Conservation (phyloP, 208 protist species). For the Leishmania aethiopica region DNA sequence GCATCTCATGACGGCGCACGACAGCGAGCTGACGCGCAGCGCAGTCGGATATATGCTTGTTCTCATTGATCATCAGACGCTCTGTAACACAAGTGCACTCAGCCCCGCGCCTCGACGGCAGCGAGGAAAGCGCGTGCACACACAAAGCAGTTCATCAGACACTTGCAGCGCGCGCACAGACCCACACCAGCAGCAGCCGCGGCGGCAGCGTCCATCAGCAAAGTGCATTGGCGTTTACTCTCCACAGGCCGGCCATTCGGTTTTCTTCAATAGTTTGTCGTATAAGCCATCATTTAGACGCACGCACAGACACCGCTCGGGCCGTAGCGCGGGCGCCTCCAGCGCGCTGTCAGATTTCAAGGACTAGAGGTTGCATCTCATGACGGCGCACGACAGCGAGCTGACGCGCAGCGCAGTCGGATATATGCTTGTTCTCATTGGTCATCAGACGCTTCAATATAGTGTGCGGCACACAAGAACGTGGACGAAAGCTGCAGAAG, state of each 20-base stretch:
- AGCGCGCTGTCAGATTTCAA: conserved; percentile 48
- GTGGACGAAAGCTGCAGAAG: neutral
- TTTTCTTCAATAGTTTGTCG: conserved; percentile 22
- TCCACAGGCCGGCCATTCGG: conserved; percentile 26
- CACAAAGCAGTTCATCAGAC: too few relatives aligned
- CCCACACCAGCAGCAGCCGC: neutral
- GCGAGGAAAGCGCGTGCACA: too few relatives aligned
- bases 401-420: conserved; percentile 25
- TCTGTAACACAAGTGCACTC: too few relatives aligned
- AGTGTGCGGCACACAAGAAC: neutral
- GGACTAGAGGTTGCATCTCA: conserved; percentile 52
- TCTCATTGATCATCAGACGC: too few relatives aligned
- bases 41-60: too few relatives aligned
- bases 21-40: too few relatives aligned
- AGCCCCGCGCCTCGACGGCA: too few relatives aligned
- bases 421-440: conserved; percentile 73
- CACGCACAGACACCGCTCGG: conserved; percentile 1
- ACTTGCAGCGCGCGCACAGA: too few relatives aligned
- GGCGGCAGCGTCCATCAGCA: conserved; percentile 8
- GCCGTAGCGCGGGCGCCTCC: neutral
- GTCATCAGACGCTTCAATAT: conserved; percentile 30
- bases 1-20: too few relatives aligned
- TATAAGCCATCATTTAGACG: conserved; percentile 9
- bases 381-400: conserved; percentile 17
- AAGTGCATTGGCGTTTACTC: conserved; percentile 15